These are phyloP conservation scores for Discostella pseudostelligera DNA, from an alignment of 108 stramenopile genomes.

Conservation along the genomic window DNA sequence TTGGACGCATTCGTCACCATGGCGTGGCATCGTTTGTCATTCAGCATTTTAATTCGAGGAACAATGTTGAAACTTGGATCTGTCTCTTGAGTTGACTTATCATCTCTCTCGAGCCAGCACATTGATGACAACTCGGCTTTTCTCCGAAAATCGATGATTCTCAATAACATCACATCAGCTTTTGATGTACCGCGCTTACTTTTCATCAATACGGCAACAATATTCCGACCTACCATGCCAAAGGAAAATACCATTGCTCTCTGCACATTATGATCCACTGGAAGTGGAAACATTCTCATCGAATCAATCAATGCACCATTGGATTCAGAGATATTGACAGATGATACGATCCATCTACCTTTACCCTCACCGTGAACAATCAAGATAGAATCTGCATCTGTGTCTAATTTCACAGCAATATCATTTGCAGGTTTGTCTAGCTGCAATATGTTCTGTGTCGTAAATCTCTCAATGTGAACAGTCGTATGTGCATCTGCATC, in stretches of 20 bases:
- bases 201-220: slow-evolving; percentile 36
- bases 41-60: slow-evolving; percentile 25
- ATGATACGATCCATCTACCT: slow-evolving; percentile 31
- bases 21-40: slow-evolving; percentile 30
- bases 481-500: not conserved
- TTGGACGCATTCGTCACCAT: slow-evolving; percentile 46
- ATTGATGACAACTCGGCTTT: slow-evolving; percentile 37
- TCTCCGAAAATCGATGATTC: slow-evolving; percentile 40
- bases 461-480: slow-evolving; percentile 12
- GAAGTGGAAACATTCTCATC: slow-evolving; percentile 24
- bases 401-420: slow-evolving; percentile 24
- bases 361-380: slow-evolving; percentile 25
- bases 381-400: slow-evolving; percentile 18
- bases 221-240: slow-evolving; percentile 26
- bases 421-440: slow-evolving; percentile 16
- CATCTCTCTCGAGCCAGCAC: slow-evolving; percentile 25
- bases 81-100: not conserved
- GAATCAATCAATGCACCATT: slow-evolving; percentile 15
- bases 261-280: slow-evolving; percentile 1
- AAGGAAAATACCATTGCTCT: slow-evolving; percentile 41
- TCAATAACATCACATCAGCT: slow-evolving; percentile 13
- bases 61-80: not conserved
- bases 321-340: slow-evolving; percentile 13
- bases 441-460: slow-evolving; percentile 19
- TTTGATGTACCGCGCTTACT: not conserved